Percentiles rank a stretch among this genome's conserved stretches.
These are phyloP conservation scores for Pugionium dolabratum DNA, from an alignment of 345 rosid genomes.

Conservation along the genomic window DNA sequence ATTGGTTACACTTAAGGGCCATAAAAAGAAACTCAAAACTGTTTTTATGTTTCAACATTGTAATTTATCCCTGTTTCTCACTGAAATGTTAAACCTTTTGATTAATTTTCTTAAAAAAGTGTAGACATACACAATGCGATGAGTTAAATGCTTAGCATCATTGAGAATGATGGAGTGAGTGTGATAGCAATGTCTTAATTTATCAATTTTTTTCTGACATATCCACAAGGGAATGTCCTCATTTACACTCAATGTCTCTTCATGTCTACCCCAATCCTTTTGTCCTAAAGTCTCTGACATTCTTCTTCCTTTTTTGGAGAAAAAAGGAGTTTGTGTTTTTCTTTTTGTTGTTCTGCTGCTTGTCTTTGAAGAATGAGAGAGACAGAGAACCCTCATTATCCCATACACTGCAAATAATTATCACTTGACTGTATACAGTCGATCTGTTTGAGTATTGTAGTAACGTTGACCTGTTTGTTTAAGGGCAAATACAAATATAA, in stretches of 20 bases:
- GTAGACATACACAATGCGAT: slow-evolving; percentile 22
- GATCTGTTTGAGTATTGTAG: background rate
- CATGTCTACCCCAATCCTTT: slow-evolving; percentile 28
- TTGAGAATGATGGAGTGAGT: slow-evolving; percentile 35
- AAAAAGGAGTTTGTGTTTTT: background rate
- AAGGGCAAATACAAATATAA: background rate
- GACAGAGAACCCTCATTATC: background rate
- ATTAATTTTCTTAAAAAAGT: background rate
- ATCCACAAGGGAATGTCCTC: slow-evolving; percentile 39
- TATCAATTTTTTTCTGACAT: slow-evolving; percentile 31
- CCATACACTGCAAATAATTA: background rate
- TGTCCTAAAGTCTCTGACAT: slow-evolving; percentile 36
- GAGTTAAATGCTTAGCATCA: slow-evolving; percentile 35
- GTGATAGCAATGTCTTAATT: slow-evolving; percentile 7
- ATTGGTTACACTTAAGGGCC: background rate
- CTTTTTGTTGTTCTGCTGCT: slow-evolving; percentile 14
- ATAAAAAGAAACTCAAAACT: background rate
- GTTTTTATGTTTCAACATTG: background rate
- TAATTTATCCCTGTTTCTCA: background rate
- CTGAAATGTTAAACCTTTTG: slow-evolving; percentile 8
- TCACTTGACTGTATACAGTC: no score
- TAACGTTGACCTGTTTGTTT: background rate
- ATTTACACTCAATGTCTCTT: slow-evolving; percentile 34
- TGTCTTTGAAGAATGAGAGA: background rate
- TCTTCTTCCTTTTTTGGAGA: slow-evolving; percentile 22